Conservation (phyloP, 78 protist species). For the Emiliania huxleyi region DNA sequence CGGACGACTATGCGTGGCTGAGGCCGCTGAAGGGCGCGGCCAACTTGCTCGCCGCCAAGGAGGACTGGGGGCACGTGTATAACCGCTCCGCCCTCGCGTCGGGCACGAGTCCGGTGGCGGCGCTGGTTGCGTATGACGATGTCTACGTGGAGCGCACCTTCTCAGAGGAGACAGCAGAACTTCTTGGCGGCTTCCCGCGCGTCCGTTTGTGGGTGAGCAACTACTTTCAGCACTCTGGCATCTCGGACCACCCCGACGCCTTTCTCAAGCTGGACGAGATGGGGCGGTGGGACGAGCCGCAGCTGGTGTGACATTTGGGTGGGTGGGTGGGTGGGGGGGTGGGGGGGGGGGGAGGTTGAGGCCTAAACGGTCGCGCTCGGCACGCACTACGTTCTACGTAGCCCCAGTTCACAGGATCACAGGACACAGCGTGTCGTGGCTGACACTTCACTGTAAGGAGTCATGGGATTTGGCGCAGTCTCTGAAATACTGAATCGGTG, state of each 20-base stretch:
- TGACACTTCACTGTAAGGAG: too few relatives aligned
- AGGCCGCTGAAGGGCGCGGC: neutral
- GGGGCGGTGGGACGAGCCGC: too few relatives aligned
- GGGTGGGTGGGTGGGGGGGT: too few relatives aligned
- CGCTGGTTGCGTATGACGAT: conserved; percentile 27
- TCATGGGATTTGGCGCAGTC: too few relatives aligned
- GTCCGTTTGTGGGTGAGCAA: conserved; percentile 49
- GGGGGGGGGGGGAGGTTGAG: too few relatives aligned
- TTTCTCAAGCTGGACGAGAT: neutral
- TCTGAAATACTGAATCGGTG: too few relatives aligned
- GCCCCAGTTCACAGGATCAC: too few relatives aligned
- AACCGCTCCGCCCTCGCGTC: neutral
- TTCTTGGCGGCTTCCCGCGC: too few relatives aligned
- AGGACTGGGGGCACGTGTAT: conserved; percentile 15
- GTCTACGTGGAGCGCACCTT: conserved; percentile 38
- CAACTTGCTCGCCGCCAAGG: neutral
- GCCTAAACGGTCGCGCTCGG: too few relatives aligned
- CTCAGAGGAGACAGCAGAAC: conserved; percentile 32
- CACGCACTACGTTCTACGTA: too few relatives aligned
- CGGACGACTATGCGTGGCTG: neutral
- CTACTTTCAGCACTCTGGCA: conserved; percentile 44
- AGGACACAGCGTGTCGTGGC: too few relatives aligned
- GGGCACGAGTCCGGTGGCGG: neutral
- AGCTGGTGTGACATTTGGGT: too few relatives aligned
- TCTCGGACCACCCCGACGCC: conserved; percentile 31